Percentiles rank a stretch among this genome's conserved stretches.
Conservation (phyloP, 345 rosid species). For the Limnanthes douglasii region DNA sequence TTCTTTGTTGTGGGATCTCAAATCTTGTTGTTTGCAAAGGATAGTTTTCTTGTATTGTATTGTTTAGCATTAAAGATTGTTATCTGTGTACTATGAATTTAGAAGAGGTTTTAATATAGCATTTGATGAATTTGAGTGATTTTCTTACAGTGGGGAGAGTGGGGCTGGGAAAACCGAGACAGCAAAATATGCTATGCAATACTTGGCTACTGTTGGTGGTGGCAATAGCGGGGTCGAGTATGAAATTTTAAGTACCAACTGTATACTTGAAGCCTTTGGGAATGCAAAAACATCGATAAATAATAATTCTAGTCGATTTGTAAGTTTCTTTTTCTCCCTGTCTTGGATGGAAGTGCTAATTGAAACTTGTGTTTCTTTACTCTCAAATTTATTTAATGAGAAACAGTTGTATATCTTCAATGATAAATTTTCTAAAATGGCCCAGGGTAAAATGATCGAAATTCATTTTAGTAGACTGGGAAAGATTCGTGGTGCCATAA, state of each 20-base stretch:
- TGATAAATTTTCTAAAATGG: slow-evolving; percentile 6
- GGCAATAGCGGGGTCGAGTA: slow-evolving; percentile 89
- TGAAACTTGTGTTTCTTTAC: background rate
- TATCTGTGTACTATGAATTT: too few species aligned
- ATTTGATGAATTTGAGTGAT: too few species aligned
- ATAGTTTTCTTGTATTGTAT: too few species aligned
- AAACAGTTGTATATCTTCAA: too few species aligned
- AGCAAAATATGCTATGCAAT: slow-evolving; percentile 98
- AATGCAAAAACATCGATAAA: slow-evolving; percentile 92
- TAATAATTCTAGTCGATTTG: slow-evolving; percentile 97
- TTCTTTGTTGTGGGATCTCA: too few species aligned
- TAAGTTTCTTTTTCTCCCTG: slow-evolving; percentile 21
- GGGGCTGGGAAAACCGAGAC: slow-evolving; percentile 99
- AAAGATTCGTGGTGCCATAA: slow-evolving; percentile 68
- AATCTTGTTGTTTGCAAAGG: too few species aligned
- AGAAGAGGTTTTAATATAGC: too few species aligned
- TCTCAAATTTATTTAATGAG: slow-evolving; percentile 9
- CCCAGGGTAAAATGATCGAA: slow-evolving; percentile 71
- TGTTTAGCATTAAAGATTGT: too few species aligned
- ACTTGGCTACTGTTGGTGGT: slow-evolving; percentile 98
- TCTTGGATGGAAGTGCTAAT: slow-evolving; percentile 6
- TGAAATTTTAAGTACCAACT: slow-evolving; percentile 91
- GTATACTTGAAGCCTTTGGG: slow-evolving; percentile 95
- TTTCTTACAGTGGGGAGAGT: slow-evolving; percentile 94
- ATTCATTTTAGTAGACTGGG: slow-evolving; percentile 74